Evolutionary conservation across 129 eudicot species (phyloP).

Genomic region (Chrysanthemum seticuspe): DNA sequence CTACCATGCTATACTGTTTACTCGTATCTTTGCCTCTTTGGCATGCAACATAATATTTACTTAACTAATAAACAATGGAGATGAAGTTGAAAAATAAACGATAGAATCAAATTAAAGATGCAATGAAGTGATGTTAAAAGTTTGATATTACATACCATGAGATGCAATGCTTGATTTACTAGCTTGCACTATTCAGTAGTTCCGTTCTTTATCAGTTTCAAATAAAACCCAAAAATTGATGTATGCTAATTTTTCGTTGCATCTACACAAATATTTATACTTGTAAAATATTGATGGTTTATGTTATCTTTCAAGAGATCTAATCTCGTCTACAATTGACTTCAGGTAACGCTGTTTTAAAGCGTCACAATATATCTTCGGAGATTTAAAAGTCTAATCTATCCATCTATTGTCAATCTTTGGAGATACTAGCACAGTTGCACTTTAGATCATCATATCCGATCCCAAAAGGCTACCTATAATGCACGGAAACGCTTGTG

Average conservation of each 20-base stretch:
- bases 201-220: not conserved
- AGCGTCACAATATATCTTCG: too few species aligned
- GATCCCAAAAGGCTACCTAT: not conserved
- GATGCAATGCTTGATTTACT: slow-evolving; percentile 20
- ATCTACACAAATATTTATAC: slow-evolving; percentile 3
- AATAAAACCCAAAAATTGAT: not conserved
- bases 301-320: not conserved
- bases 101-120: not conserved
- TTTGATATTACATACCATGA: slow-evolving; percentile 26
- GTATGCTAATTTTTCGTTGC: not conserved
- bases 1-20: too few species aligned
- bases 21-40: too few species aligned
- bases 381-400: slow-evolving; percentile 19
- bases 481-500: too few species aligned
- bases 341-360: slow-evolving; percentile 13
- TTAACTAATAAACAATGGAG: too few species aligned
- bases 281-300: not conserved
- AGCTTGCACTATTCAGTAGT: not conserved
- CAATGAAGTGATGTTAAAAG: not conserved
- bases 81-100: not conserved
- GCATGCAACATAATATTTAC: too few species aligned
- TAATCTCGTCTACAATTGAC: slow-evolving; percentile 1
- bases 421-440: not conserved
- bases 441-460: not conserved
- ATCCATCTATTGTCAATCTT: not conserved